Percentiles rank a stretch among this genome's conserved stretches.
Evolutionary conservation across 2,329 filamentous ascomycete species (phyloP).

Genomic region (Myriosclerotinia scirpicola): DNA sequence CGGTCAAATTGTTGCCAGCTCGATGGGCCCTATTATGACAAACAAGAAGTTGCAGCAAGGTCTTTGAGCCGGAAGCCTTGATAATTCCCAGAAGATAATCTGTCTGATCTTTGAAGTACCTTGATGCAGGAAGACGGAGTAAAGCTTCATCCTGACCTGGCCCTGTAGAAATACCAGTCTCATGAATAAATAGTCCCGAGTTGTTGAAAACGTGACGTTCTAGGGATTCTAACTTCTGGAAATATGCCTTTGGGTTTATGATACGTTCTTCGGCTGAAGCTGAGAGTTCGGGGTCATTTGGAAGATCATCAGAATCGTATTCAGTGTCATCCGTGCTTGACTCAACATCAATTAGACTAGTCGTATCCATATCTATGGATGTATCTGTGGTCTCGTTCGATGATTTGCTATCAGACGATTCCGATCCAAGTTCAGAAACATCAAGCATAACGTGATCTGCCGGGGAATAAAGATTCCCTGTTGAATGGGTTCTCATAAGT

Average conservation of each 20-base stretch:
- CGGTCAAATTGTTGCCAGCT: background rate
- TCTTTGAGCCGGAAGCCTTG: background rate
- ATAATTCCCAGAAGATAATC: background rate
- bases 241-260: background rate
- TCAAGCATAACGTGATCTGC: no score
- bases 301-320: conserved; percentile 10
- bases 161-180: background rate
- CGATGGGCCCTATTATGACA: background rate
- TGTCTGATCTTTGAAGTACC: background rate
- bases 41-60: background rate
- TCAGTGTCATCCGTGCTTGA: background rate
- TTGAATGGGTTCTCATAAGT: no score
- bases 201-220: conserved; percentile 3
- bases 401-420: no score
- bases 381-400: no score
- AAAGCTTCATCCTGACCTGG: background rate
- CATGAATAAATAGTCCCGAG: background rate
- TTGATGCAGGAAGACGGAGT: background rate
- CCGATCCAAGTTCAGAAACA: no score
- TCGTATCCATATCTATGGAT: background rate
- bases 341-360: background rate
- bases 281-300: conserved; percentile 10
- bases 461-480: no score
- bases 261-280: conserved; percentile 9
- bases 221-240: conserved; percentile 10